Conservation (phyloP, 305 asterid species). For the Petunia hybrid region DNA sequence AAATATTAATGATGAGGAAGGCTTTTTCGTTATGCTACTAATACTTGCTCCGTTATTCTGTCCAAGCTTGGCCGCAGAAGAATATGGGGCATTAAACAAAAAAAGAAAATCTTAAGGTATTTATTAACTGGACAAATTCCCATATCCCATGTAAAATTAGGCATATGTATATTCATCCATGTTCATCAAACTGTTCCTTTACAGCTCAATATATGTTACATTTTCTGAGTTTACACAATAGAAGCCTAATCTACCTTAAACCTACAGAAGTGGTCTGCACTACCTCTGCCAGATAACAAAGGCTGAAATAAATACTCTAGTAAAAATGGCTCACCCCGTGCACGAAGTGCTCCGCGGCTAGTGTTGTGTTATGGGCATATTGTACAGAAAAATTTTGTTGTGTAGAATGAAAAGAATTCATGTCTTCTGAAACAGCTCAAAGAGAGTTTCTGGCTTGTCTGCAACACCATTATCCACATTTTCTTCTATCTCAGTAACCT, state of each 20-base stretch:
- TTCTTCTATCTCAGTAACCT: constrained; percentile 19
- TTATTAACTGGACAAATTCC: background rate
- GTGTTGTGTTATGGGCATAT: background rate
- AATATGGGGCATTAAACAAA: background rate
- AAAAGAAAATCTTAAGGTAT: background rate
- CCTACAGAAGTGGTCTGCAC: background rate
- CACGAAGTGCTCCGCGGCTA: background rate
- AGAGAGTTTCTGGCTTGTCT: constrained; percentile 53
- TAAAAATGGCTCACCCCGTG: background rate
- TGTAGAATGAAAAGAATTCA: constrained; percentile 28
- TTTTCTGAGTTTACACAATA: constrained; percentile 18
- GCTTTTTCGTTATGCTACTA: background rate
- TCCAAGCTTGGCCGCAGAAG: background rate
- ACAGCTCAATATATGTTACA: constrained; percentile 17
- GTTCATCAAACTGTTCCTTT: constrained; percentile 11
- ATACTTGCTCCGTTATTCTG: background rate
- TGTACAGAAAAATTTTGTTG: background rate
- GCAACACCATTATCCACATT: constrained; percentile 23
- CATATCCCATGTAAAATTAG: constrained; percentile 23
- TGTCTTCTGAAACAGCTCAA: constrained; percentile 62
- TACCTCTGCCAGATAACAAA: background rate
- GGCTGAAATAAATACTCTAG: background rate
- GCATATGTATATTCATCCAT: background rate
- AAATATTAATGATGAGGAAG: background rate
- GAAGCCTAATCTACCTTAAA: constrained; percentile 1